Evolutionary conservation across 306 rosid species (phyloP).

Genomic region (Begonia loranthoides): DNA sequence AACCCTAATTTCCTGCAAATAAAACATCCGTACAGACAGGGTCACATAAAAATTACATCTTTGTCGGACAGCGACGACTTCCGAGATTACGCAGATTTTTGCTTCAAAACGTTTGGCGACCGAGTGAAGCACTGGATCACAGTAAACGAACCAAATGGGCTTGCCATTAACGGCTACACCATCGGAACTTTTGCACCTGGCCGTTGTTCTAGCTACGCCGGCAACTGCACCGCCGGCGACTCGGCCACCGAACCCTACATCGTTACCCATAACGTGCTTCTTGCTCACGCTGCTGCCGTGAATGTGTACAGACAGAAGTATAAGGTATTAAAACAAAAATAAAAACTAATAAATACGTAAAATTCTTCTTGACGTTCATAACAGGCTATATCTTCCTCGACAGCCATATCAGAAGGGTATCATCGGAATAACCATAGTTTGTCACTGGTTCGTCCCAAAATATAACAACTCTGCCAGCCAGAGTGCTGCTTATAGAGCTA

Average conservation of each 20-base stretch:
- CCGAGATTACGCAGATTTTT: conserved; percentile 14
- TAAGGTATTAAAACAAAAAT: conserved; percentile 13
- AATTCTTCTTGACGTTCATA: no score
- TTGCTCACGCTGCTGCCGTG: conserved; percentile 24
- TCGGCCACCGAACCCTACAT: conserved; percentile 34
- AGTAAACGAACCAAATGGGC: conserved; percentile 23
- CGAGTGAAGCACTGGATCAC: conserved; percentile 31
- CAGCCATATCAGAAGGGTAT: conserved; percentile 27
- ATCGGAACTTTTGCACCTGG: conserved; percentile 26
- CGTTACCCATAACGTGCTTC: conserved; percentile 23
- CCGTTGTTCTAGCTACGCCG: conserved; percentile 26
- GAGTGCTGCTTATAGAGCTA: conserved; percentile 22
- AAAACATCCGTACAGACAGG: no score
- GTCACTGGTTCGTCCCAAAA: conserved; percentile 25
- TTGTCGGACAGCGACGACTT: conserved; percentile 17
- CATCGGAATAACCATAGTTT: conserved; percentile 28
- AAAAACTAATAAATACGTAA: not conserved
- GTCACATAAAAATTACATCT: not conserved
- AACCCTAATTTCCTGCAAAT: no score
- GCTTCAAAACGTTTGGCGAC: conserved; percentile 31
- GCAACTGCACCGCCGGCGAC: conserved; percentile 26
- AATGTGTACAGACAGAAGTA: conserved; percentile 17
- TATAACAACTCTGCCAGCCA: conserved; percentile 13
- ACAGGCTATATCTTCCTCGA: no score
- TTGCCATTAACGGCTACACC: conserved; percentile 10